Conservation (phyloP, 1,139 yeast genomes). For the Torulaspora pretoriensis region DNA sequence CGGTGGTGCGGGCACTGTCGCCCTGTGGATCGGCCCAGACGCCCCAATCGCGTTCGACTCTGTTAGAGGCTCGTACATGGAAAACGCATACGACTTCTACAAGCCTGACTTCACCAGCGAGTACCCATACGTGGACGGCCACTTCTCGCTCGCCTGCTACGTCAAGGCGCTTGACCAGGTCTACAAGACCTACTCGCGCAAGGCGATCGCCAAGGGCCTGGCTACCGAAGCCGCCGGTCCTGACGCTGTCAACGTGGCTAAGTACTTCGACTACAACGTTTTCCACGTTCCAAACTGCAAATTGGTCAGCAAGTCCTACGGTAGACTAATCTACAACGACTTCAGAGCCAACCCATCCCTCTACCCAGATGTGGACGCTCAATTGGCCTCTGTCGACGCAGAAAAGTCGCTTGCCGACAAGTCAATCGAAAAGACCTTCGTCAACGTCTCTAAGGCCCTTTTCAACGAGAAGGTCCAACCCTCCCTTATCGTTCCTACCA, state of each 20-base stretch:
- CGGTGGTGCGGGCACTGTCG: slow-evolving; percentile 99
- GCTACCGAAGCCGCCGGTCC: slow-evolving; percentile 41
- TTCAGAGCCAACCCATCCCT: slow-evolving; percentile 57
- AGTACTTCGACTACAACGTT: slow-evolving; percentile 86
- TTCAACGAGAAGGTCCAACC: slow-evolving; percentile 72
- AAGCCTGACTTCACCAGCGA: slow-evolving; percentile 96
- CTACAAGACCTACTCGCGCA: slow-evolving; percentile 76
- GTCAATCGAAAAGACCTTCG: slow-evolving; percentile 77
- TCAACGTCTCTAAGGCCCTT: slow-evolving; percentile 70
- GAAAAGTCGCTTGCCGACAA: slow-evolving; percentile 78
- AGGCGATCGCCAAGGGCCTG: slow-evolving; percentile 59
- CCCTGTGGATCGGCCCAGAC: slow-evolving; percentile 92
- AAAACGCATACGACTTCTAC: slow-evolving; percentile 95
- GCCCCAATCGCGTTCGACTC: slow-evolving; percentile 93
- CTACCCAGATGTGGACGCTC: slow-evolving; percentile 61
- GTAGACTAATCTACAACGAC: slow-evolving; percentile 87
- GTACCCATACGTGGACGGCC: slow-evolving; percentile 98
- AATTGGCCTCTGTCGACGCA: slow-evolving; percentile 57
- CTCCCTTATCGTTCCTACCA: slow-evolving; percentile 83
- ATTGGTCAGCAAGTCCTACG: slow-evolving; percentile 88
- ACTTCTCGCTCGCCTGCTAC: slow-evolving; percentile 90
- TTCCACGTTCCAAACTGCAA: slow-evolving; percentile 99
- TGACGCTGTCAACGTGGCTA: slow-evolving; percentile 58
- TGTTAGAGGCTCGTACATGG: slow-evolving; percentile 88
- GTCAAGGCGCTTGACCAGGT: slow-evolving; percentile 88